phyloP scores from a whole-genome alignment of 192 early-diverging fungal genomes.

The Podochytrium sp. region DNA sequence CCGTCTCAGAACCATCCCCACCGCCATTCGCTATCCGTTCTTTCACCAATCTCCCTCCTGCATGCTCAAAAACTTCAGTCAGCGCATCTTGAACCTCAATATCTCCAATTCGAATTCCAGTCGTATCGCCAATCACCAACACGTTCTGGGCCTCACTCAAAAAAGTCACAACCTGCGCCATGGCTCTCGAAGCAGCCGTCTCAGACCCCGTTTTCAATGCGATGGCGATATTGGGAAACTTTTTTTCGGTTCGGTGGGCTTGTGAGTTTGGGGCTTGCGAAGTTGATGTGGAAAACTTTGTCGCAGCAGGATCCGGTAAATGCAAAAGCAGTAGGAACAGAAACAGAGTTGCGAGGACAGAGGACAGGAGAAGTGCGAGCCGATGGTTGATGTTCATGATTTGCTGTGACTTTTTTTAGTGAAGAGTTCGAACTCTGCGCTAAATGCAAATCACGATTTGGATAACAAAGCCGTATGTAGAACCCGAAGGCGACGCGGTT shows the following conservation, averaged over 20 bases:
- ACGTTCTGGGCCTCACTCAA: conserved; percentile 37
- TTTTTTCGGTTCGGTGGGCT: background rate
- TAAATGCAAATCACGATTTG: no score
- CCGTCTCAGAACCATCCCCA: background rate
- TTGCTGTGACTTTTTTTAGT: no score
- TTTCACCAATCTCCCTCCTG: background rate
- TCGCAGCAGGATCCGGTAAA: no score
- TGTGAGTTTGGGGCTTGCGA: no score
- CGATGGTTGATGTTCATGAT: no score
- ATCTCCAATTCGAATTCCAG: conserved; percentile 10
- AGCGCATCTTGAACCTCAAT: background rate
- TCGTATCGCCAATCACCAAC: conserved; percentile 54
- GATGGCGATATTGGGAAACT: conserved; percentile 36
- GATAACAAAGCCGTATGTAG: no score
- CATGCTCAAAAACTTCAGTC: background rate
- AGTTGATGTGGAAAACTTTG: no score
- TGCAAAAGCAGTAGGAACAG: no score
- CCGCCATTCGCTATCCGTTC: background rate
- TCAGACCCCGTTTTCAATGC: conserved; percentile 59
- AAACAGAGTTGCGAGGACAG: no score
- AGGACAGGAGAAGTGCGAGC: no score
- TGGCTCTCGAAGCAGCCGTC: conserved; percentile 40
- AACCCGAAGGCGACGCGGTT: no score
- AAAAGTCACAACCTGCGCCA: conserved; percentile 55
- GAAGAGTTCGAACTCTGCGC: no score